These are phyloP conservation scores for Fusarium brachygibbosum DNA, from an alignment of 2,329 filamentous ascomycete genomes.

Conservation along the genomic window DNA sequence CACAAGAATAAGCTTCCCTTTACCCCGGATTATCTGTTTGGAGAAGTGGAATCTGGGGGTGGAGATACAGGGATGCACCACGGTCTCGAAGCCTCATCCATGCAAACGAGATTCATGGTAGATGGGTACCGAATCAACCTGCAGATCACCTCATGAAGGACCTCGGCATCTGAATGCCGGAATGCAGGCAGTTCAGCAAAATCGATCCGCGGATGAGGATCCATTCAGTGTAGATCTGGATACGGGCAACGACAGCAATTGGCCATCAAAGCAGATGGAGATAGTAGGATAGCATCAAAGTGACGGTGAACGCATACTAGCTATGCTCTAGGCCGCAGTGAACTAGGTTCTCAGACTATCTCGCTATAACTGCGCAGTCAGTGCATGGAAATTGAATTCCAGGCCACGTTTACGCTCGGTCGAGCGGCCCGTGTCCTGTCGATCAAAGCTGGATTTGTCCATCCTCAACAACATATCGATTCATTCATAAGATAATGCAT, in stretches of 20 bases:
- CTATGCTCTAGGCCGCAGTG: background rate
- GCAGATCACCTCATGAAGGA: background rate
- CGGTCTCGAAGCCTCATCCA: background rate
- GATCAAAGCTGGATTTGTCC: background rate
- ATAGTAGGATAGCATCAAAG: background rate
- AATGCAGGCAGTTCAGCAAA: background rate
- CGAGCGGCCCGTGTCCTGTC: constrained; percentile 1
- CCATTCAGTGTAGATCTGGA: no score
- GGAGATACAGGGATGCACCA: background rate
- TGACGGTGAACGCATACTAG: background rate
- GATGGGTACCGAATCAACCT: background rate
- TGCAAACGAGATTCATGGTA: background rate
- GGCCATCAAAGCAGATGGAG: background rate
- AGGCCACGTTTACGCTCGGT: background rate
- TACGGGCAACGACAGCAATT: background rate
- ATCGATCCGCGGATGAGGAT: background rate
- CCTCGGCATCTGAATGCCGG: background rate
- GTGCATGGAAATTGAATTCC: background rate
- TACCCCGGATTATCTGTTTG: constrained; percentile 12
- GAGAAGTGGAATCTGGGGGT: constrained; percentile 12
- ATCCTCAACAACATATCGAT: background rate
- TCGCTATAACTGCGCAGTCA: background rate
- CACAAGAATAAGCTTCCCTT: background rate
- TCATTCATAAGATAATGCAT: background rate
- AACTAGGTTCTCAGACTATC: background rate